Conservation (phyloP, 129 eudicot genomes). For the Tanacetum coccineum region DNA sequence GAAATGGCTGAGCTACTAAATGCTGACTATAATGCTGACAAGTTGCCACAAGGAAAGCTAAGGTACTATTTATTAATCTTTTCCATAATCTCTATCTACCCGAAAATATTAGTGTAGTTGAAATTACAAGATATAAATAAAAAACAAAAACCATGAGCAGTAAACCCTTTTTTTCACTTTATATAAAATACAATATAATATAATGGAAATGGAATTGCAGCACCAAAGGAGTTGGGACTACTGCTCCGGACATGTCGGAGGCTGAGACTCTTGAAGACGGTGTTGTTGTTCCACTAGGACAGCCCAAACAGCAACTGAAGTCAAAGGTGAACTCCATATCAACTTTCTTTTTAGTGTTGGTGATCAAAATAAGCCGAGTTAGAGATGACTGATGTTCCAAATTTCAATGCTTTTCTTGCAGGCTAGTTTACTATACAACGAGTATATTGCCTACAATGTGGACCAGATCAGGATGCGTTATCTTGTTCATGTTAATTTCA, state of each 20-base stretch:
- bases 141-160: not conserved
- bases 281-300: slow-evolving; percentile 79
- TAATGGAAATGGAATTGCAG: slow-evolving; percentile 39
- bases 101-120: not conserved
- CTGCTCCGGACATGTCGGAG: slow-evolving; percentile 73
- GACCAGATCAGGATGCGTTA: slow-evolving; percentile 98
- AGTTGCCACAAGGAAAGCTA: slow-evolving; percentile 81
- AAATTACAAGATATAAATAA: slow-evolving; percentile 6
- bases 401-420: slow-evolving; percentile 31
- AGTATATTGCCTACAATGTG: slow-evolving; percentile 86
- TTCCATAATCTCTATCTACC: too few species aligned
- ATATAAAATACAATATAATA: not conserved
- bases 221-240: slow-evolving; percentile 89
- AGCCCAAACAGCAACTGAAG: slow-evolving; percentile 49
- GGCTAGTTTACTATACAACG: slow-evolving; percentile 78
- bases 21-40: slow-evolving; percentile 71
- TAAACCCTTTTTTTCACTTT: not conserved
- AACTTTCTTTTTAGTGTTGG: not conserved
- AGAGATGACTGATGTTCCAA: not conserved
- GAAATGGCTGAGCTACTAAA: slow-evolving; percentile 80
- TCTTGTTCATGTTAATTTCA: slow-evolving; percentile 71
- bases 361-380: not conserved
- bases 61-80: slow-evolving; percentile 40
- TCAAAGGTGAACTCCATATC: slow-evolving; percentile 36
- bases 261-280: slow-evolving; percentile 74